phyloP scores from a whole-genome alignment of 371 early-diverging fungal genomes.

The Mortierella sp. region DNA sequence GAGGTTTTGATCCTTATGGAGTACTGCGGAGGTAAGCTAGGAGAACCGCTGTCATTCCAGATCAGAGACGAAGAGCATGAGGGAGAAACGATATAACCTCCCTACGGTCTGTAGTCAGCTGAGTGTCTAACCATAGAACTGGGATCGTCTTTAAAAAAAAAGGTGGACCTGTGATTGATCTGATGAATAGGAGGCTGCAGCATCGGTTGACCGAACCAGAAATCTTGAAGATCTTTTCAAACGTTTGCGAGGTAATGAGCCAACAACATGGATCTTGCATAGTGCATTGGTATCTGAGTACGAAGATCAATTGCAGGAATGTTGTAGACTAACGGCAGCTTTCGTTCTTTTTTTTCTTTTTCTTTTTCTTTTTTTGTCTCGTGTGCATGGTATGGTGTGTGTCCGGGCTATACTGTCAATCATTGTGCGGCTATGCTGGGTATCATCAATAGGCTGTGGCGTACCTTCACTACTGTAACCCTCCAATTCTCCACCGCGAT shows the following conservation, averaged over 20 bases:
- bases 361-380: neutral
- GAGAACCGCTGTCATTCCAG: conserved; percentile 1
- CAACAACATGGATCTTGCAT: no score
- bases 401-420: neutral
- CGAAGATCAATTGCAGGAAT: no score
- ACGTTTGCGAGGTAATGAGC: conserved; percentile 76
- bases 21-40: conserved; percentile 81
- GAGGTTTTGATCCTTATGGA: conserved; percentile 93
- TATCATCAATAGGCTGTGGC: conserved; percentile 78
- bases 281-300: no score
- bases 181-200: conserved; percentile 85
- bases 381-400: neutral
- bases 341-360: neutral
- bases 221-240: conserved; percentile 87
- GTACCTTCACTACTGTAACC: conserved; percentile 86
- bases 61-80: conserved; percentile 57
- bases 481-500: conserved; percentile 87
- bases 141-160: conserved; percentile 38
- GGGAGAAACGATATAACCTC: no score
- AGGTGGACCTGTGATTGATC: conserved; percentile 89
- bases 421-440: neutral
- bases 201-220: conserved; percentile 83
- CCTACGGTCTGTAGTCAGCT: no score
- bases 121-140: no score
- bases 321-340: no score